phyloP scores from a whole-genome alignment of 2,329 filamentous ascomycete genomes.

The Clonostachys rosea region DNA sequence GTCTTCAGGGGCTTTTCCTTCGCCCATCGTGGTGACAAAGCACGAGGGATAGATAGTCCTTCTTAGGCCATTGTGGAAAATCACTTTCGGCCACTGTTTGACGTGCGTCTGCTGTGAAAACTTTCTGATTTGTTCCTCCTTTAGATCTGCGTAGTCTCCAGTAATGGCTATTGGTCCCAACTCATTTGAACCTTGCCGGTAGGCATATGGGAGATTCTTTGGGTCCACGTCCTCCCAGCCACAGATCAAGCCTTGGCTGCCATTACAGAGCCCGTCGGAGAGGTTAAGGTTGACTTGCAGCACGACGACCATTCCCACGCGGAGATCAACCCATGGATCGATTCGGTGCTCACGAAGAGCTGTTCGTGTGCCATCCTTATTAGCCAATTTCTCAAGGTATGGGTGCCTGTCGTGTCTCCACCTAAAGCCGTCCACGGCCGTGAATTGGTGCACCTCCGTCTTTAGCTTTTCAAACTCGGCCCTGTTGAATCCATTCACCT shows the following conservation, averaged over 20 bases:
- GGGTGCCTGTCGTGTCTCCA: neutral
- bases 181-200: neutral
- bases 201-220: neutral
- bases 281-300: conserved; percentile 14
- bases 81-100: conserved; percentile 26
- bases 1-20: conserved; percentile 23
- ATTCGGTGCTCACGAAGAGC: conserved; percentile 6
- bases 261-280: conserved; percentile 8
- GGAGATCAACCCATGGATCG: conserved; percentile 5
- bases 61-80: conserved; percentile 40
- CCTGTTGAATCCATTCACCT: conserved; percentile 5
- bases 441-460: conserved; percentile 1
- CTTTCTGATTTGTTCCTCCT: conserved; percentile 1
- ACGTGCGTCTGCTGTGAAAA: conserved; percentile 4
- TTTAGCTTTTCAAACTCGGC: conserved; percentile 5
- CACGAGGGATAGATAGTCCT: conserved; percentile 47
- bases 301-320: conserved; percentile 11
- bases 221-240: conserved; percentile 8
- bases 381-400: no score
- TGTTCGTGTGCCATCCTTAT: conserved; percentile 5
- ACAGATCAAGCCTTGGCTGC: conserved; percentile 15
- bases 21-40: conserved; percentile 37
- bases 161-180: neutral
- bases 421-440: conserved; percentile 6
- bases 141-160: conserved; percentile 4